Conservation (phyloP, 257 asterid species). For the Solanum dulcamara region DNA sequence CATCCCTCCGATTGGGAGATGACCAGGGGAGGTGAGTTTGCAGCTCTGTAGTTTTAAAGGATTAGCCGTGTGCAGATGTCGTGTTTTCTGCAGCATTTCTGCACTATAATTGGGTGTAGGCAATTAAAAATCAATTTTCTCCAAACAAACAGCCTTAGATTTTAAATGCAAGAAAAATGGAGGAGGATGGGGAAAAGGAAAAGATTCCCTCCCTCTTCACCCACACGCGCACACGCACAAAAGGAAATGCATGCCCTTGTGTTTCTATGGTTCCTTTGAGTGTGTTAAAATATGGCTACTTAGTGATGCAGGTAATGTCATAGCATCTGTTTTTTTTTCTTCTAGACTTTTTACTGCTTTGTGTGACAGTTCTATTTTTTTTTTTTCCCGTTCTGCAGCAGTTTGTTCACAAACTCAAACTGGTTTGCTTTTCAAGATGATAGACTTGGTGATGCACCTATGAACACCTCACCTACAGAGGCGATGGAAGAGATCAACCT, state of each 20-base stretch:
- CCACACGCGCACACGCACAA: background rate
- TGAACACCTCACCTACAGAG: conserved; percentile 49
- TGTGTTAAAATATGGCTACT: background rate
- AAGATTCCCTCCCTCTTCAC: background rate
- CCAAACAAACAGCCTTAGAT: background rate
- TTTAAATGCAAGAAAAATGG: background rate
- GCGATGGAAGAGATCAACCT: conserved; percentile 45
- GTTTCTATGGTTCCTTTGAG: background rate
- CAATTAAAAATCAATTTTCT: background rate
- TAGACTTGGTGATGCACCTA: conserved; percentile 32
- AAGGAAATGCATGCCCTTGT: background rate
- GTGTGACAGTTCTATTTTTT: background rate
- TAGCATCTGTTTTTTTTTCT: background rate
- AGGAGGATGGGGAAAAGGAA: background rate
- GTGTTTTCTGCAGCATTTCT: background rate
- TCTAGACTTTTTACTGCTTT: background rate
- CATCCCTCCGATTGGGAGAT: conserved; percentile 88
- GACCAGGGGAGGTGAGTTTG: conserved; percentile 84
- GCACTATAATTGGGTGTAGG: background rate
- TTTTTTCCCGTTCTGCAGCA: conserved; percentile 24
- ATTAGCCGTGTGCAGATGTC: background rate
- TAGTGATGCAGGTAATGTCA: background rate
- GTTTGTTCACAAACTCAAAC: conserved; percentile 95
- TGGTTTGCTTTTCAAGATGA: conserved; percentile 99
- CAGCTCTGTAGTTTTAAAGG: background rate